A percentile compares a stretch with the other conserved stretches of the same genome.
These are phyloP conservation scores for Rhododendron ferrugineum DNA, from an alignment of 148 eudicot species.

Conservation along the genomic window DNA sequence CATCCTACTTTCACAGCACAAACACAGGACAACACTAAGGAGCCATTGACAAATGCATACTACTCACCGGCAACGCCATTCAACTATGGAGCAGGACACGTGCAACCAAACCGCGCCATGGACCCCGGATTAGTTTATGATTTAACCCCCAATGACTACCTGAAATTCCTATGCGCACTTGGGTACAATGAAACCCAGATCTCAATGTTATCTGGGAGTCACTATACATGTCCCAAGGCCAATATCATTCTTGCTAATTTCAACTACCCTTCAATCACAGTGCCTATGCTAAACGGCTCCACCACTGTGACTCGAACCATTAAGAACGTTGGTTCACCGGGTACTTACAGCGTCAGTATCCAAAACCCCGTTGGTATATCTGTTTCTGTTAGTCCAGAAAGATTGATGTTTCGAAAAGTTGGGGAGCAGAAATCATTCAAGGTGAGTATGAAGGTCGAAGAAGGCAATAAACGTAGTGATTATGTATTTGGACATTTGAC, in stretches of 20 bases:
- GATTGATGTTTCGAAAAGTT: conserved; percentile 36
- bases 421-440: conserved; percentile 56
- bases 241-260: conserved; percentile 33
- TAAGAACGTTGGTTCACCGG: conserved; percentile 67
- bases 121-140: conserved; percentile 91
- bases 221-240: conserved; percentile 41
- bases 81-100: conserved; percentile 81
- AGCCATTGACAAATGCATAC: conserved; percentile 61
- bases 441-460: conserved; percentile 32
- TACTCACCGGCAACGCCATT: conserved; percentile 52
- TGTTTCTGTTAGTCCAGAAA: conserved; percentile 31
- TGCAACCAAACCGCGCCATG: conserved; percentile 73
- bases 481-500: conserved; percentile 70
- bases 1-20: conserved; percentile 40
- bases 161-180: conserved; percentile 57
- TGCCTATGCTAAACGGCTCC: conserved; percentile 51
- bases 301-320: conserved; percentile 50
- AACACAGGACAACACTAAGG: conserved; percentile 39
- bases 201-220: conserved; percentile 25
- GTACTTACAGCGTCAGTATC: conserved; percentile 42
- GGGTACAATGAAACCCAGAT: conserved; percentile 57
- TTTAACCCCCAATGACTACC: conserved; percentile 42
- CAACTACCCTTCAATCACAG: conserved; percentile 84
- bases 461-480: conserved; percentile 23
- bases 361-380: conserved; percentile 39